Evolutionary conservation across 345 rosid species (phyloP).

Genomic region (Eucalyptus tenuipes): DNA sequence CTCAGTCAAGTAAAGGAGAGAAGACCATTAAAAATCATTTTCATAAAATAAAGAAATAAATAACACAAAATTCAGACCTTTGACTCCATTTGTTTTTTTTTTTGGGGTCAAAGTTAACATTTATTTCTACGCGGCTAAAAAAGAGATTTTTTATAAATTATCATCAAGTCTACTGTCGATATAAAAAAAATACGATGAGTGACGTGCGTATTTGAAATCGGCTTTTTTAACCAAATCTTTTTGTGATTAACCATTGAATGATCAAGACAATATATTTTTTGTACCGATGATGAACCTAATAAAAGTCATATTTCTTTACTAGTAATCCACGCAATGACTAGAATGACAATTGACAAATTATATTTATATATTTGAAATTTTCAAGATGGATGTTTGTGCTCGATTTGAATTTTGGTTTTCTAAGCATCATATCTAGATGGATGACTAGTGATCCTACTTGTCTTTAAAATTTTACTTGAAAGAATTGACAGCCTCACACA

Average conservation of each 20-base stretch:
- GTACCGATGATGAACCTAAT: not conserved
- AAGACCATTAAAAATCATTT: not conserved
- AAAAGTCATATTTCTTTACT: not conserved
- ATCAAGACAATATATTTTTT: not conserved
- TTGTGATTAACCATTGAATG: not conserved
- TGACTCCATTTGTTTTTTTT: not conserved
- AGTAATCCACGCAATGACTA: not conserved
- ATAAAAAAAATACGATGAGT: not conserved
- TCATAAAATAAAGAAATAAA: not conserved
- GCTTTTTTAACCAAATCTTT: not conserved
- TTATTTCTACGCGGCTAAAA: not conserved
- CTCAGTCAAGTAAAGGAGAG: not conserved
- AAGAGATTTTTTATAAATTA: not conserved
- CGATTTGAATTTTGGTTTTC: not conserved
- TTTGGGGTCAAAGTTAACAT: not conserved
- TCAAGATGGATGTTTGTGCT: accelerated
- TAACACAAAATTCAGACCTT: not conserved
- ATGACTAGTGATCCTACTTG: not conserved
- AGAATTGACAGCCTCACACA: not conserved
- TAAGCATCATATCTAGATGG: not conserved
- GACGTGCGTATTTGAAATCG: not conserved
- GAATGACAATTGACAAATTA: not conserved
- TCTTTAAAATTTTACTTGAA: not conserved
- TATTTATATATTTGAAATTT: not conserved
- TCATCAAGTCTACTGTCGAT: not conserved